Evolutionary conservation across 139 green algal species (phyloP).

Genomic region (Choricystis sp.): DNA sequence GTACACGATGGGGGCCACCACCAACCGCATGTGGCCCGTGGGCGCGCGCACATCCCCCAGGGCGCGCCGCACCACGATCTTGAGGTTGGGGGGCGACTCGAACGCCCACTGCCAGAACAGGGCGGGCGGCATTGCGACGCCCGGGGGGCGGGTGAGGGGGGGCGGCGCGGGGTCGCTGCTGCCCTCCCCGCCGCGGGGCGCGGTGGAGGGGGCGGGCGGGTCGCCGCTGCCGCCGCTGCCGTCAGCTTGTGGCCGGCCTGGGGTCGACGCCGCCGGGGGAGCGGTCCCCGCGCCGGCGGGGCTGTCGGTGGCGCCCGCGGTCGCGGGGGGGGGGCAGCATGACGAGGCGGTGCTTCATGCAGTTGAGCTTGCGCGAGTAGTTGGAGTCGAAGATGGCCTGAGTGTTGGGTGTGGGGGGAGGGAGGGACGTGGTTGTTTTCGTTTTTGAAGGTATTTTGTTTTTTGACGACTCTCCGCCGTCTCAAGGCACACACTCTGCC

Average conservation of each 20-base stretch:
- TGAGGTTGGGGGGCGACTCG: slow-evolving; percentile 28
- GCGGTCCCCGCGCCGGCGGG: not conserved
- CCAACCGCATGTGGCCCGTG: slow-evolving; percentile 30
- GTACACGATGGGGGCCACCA: slow-evolving; percentile 43
- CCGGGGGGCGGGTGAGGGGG: not conserved
- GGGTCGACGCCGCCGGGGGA: too few relatives aligned
- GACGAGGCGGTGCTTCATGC: slow-evolving; percentile 28
- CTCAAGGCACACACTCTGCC: too few relatives aligned
- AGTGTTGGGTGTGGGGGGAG: too few relatives aligned
- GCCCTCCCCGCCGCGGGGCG: too few relatives aligned
- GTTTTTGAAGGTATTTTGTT: too few relatives aligned
- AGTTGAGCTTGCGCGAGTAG: slow-evolving; percentile 38
- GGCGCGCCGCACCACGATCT: slow-evolving; percentile 17
- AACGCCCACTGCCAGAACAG: slow-evolving; percentile 46
- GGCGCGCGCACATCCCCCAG: slow-evolving; percentile 18
- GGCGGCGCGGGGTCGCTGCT: not conserved
- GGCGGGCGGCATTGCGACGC: too few relatives aligned
- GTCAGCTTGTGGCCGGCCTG: too few relatives aligned
- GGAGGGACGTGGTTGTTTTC: too few relatives aligned
- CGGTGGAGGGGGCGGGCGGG: too few relatives aligned
- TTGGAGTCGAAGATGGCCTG: slow-evolving; percentile 31
- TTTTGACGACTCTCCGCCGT: too few relatives aligned
- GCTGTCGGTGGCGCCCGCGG: not conserved
- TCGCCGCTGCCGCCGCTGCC: too few relatives aligned
- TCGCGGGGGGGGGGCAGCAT: not conserved